These are phyloP conservation scores for Oryza meyeriana DNA, from an alignment of 176 grass and related monocot species.

Conservation along the genomic window DNA sequence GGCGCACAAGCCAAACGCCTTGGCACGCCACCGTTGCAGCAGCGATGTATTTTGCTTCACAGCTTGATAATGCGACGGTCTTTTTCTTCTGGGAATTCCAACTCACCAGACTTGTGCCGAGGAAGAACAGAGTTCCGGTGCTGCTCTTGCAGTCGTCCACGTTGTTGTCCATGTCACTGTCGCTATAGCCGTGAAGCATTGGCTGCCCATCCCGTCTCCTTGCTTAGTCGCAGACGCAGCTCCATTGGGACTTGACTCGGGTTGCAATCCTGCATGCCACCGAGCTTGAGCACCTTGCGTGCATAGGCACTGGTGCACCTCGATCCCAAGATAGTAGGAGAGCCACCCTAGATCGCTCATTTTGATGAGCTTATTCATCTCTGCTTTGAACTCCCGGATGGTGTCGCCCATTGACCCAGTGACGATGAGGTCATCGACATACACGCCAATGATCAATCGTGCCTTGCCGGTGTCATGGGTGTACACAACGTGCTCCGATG, in stretches of 20 bases:
- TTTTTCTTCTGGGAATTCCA: neutral
- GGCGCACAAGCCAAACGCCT: too few relatives aligned
- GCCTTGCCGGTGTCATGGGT: neutral
- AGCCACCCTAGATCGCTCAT: too few relatives aligned
- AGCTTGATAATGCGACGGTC: neutral
- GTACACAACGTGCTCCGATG: conserved; percentile 2
- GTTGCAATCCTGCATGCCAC: neutral
- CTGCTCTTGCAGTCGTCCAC: neutral
- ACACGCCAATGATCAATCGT: neutral
- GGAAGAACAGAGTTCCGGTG: neutral
- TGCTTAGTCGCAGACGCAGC: neutral
- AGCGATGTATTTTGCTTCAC: neutral
- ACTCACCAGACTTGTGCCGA: neutral
- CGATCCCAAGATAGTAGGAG: neutral
- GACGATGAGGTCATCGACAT: conserved; percentile 14
- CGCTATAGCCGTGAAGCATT: neutral
- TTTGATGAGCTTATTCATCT: too few relatives aligned
- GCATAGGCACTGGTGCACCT: neutral
- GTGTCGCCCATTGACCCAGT: neutral
- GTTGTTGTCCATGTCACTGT: neutral
- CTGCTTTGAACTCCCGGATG: too few relatives aligned
- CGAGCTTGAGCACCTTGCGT: neutral
- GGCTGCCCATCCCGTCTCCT: neutral
- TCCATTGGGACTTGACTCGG: neutral
- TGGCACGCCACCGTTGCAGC: neutral